Base-by-base conservation (phyloP, 2,329 filamentous ascomycete genomes). In the Penicillium sp. region DNA sequence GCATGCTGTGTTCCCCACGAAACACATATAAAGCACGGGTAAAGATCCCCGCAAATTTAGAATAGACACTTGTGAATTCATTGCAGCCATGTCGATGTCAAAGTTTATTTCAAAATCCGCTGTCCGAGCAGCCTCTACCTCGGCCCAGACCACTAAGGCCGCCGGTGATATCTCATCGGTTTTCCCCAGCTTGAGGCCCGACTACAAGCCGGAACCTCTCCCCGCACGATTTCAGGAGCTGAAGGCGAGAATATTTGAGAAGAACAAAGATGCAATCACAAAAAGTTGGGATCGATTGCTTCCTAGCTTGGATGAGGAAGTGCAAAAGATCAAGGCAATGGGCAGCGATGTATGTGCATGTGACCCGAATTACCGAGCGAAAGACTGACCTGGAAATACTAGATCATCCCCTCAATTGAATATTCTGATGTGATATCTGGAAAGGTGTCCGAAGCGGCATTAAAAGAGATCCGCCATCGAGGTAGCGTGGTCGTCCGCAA, bases 401-500 rank as follows among this genome's bases (percentile, higher is more conserved):
- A 75, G 72, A 71, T 77, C 29, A 76, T 80, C 33, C 77, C 78
- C 0, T 75, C 75, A 10, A 68, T 80, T 27, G 64, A 74, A 4
- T 79, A 75, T 55, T 56, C 64, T 6, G 73, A 80, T 50, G 58
- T 80, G n/a, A 58, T 72, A 2, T 66, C 72, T 27, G 72, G 74
- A 11, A 72, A 67, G 7, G 62, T 78, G 5, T 63, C 75, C 0
- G 66, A 73, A 4, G 55, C 67, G 1, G 66, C 71, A 16, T 52
- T 76, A 38, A 76, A 75, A 1, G 84, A 86, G 59, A 81, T 90
- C 33, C 74, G 76, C 58, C 68, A 85, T 63, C 79, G 86, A 1
- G 88, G 87, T 9, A 82, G 80, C 0, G 82, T 83, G 0, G 84
- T 92, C 1, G 78, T 92, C 23, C 80, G 83, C 43, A 84, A 84